phyloP scores from a whole-genome alignment of 202 grass and related monocot genomes.

The Zizania palustris region DNA sequence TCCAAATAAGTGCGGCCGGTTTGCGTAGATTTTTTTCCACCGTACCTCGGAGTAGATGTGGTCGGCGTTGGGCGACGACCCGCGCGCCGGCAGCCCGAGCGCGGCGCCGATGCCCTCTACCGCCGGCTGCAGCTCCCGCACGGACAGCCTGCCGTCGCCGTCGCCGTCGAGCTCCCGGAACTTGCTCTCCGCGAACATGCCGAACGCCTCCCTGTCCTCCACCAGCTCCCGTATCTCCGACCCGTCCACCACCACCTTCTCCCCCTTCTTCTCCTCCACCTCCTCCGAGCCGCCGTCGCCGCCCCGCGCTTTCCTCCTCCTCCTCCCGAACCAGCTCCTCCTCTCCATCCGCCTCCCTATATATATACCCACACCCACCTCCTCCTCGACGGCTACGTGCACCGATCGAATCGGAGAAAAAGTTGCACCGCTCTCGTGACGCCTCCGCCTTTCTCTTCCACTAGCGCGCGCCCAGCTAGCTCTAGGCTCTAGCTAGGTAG shows the following conservation, averaged over 20 bases:
- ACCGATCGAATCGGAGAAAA: neutral
- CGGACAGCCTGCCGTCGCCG: slow-evolving; percentile 59
- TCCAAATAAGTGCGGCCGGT: neutral
- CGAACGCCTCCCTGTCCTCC: slow-evolving; percentile 80
- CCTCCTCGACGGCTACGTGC: neutral
- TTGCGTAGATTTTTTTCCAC: neutral
- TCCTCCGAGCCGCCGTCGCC: neutral
- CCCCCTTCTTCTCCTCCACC: neutral
- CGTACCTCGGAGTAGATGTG: slow-evolving; percentile 78
- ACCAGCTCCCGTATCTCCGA: slow-evolving; percentile 75
- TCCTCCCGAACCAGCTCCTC: slow-evolving; percentile 49
- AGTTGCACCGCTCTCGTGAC: slow-evolving; percentile 38
- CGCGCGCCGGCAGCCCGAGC: slow-evolving; percentile 63
- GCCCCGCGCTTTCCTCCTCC: slow-evolving; percentile 25
- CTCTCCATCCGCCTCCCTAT: slow-evolving; percentile 39
- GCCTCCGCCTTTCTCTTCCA: slow-evolving; percentile 17
- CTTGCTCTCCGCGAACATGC: slow-evolving; percentile 65
- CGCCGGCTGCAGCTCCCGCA: slow-evolving; percentile 67
- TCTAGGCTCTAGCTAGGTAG: neutral
- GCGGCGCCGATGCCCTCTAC: slow-evolving; percentile 73
- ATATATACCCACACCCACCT: neutral
- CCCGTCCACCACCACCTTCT: slow-evolving; percentile 73
- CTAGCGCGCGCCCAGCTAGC: neutral
- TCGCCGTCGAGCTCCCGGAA: slow-evolving; percentile 69
- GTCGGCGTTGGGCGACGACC: slow-evolving; percentile 51